These are phyloP conservation scores for carrot (Daucus carota) DNA, from an alignment of 129 eudicot genomes.

Conservation along the genomic window DNA sequence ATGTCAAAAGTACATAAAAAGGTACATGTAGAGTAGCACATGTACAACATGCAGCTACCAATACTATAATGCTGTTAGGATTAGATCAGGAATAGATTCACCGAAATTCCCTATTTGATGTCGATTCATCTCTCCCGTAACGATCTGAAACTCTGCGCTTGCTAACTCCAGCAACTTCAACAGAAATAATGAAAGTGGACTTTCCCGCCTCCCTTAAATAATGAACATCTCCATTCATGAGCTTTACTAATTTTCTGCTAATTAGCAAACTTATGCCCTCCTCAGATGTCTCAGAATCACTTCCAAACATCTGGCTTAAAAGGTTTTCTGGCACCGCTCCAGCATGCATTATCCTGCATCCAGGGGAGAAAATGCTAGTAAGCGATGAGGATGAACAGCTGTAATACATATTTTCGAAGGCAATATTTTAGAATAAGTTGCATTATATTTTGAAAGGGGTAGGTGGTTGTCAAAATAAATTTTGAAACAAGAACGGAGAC, in stretches of 20 bases:
- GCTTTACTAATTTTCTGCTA: constrained; percentile 76
- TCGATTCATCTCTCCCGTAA: neutral
- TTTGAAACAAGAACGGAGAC: neutral
- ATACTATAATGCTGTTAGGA: constrained; percentile 9
- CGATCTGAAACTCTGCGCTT: constrained; percentile 14
- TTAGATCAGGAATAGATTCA: neutral
- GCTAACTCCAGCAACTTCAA: constrained; percentile 71
- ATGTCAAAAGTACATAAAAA: neutral
- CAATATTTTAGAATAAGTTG: too few species aligned
- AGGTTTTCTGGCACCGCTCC: constrained; percentile 80
- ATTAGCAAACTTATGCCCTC: constrained; percentile 77
- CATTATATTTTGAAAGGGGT: neutral
- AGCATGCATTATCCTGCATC: constrained; percentile 65
- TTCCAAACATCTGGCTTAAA: constrained; percentile 78
- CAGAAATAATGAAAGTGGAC: constrained; percentile 69
- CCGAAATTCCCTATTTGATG: too few species aligned
- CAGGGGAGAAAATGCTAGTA: neutral
- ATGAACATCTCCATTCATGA: constrained; percentile 93
- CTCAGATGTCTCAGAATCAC: constrained; percentile 49
- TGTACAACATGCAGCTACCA: constrained; percentile 15
- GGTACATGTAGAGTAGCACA: neutral
- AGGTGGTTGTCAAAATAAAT: neutral
- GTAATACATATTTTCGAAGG: neutral
- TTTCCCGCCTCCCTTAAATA: constrained; percentile 66
- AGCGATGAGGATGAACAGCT: neutral